phyloP scores from a whole-genome alignment of 352 stramenopile species.

The Phytopythium helicoides region DNA sequence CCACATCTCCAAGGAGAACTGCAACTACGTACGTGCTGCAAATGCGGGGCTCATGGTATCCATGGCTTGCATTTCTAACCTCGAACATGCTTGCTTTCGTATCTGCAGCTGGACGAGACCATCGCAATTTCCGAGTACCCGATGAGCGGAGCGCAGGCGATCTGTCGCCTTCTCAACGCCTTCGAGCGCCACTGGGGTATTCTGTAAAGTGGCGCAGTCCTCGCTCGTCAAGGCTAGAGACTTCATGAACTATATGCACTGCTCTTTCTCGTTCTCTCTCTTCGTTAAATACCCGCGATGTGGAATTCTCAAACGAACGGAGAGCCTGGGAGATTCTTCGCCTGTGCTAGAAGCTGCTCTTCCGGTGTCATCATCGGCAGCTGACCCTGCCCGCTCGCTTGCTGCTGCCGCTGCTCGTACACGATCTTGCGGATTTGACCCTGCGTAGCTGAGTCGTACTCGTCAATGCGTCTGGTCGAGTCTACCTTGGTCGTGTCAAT shows the following conservation, averaged over 20 bases:
- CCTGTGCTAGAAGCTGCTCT: conserved; percentile 92
- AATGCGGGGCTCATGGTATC: not conserved
- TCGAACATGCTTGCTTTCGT: conserved; percentile 9
- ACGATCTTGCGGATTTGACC: conserved; percentile 99
- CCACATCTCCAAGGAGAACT: conserved; percentile 96
- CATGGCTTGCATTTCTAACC: conserved; percentile 2
- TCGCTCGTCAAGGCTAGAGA: not conserved
- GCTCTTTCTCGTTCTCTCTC: not conserved
- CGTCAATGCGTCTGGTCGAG: conserved; percentile 94
- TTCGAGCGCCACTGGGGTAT: conserved; percentile 99
- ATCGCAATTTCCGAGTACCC: conserved; percentile 98
- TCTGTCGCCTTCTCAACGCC: conserved; percentile 95
- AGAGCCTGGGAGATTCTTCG: conserved; percentile 68
- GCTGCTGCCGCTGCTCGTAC: conserved; percentile 93
- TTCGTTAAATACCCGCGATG: not conserved
- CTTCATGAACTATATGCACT: not conserved
- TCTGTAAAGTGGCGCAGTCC: conserved; percentile 70
- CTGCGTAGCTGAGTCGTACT: conserved; percentile 96
- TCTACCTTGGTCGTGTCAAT: conserved; percentile 98
- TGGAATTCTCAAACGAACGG: conserved; percentile 19
- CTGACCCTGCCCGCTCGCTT: conserved; percentile 81
- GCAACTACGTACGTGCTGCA: conserved; percentile 87
- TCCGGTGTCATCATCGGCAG: conserved; percentile 92
- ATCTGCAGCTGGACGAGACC: conserved; percentile 91
- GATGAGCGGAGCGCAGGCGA: conserved; percentile 95